Conservation (phyloP, 352 stramenopile genomes). For the Blastocystis sp. region DNA sequence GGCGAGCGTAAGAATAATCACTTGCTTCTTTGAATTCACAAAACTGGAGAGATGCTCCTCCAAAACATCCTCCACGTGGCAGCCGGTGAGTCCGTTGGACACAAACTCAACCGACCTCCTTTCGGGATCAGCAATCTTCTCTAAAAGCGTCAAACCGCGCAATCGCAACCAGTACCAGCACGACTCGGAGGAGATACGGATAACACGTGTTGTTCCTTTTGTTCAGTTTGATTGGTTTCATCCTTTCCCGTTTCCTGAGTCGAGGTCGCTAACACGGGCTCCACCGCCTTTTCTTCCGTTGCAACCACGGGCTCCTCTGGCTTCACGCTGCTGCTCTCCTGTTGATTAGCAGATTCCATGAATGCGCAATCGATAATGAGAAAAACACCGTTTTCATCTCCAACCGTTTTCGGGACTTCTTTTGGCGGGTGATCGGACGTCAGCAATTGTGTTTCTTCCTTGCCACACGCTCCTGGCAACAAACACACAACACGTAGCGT, state of each 20-base stretch:
- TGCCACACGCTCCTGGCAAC: neutral
- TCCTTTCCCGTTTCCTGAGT: neutral
- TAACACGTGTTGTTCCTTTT: too few species aligned
- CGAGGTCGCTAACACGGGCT: neutral
- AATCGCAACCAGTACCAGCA: neutral
- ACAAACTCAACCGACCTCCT: constrained; percentile 16
- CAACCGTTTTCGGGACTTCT: neutral
- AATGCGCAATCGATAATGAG: neutral
- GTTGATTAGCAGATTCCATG: neutral
- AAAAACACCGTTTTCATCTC: neutral
- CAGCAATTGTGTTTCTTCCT: too few species aligned
- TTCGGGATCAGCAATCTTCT: constrained; percentile 58
- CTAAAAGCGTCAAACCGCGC: constrained; percentile 12
- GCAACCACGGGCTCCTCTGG: neutral
- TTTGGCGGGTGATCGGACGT: too few species aligned
- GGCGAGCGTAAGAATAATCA: constrained; percentile 44
- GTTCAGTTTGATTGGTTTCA: too few species aligned
- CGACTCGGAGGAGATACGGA: constrained; percentile 4
- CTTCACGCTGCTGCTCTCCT: neutral
- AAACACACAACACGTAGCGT: neutral
- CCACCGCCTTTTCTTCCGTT: neutral
- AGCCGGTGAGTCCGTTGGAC: constrained; percentile 28
- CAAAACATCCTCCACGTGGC: constrained; percentile 57
- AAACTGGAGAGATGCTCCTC: constrained; percentile 14
- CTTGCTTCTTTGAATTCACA: constrained; percentile 32